Evolutionary conservation across 2,329 filamentous ascomycete species (phyloP).

Genomic region (Macrophomina tecta): DNA sequence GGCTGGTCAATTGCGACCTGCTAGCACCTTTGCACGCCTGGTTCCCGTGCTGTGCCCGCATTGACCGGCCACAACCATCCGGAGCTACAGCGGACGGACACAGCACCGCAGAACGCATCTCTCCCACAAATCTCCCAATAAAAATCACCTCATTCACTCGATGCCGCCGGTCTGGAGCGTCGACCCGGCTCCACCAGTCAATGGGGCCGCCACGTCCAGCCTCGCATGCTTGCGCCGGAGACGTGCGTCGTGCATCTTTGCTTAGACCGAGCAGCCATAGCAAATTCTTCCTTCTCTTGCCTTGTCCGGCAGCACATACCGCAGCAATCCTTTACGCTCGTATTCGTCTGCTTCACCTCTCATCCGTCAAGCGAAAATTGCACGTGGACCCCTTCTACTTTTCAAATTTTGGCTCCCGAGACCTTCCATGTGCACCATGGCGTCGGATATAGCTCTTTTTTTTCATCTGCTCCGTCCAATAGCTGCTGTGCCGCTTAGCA

Average conservation of each 20-base stretch:
- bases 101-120: neutral
- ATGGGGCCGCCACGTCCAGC: neutral
- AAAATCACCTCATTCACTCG: neutral
- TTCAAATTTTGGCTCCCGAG: neutral
- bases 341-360: neutral
- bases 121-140: neutral
- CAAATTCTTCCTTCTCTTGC: neutral
- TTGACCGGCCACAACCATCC: neutral
- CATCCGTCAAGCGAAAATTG: neutral
- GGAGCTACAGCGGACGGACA: neutral
- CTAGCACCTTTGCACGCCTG: neutral
- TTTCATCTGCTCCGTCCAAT: neutral
- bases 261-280: neutral
- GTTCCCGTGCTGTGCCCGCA: neutral
- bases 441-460: neutral
- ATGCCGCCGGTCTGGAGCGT: neutral
- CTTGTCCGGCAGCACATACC: neutral
- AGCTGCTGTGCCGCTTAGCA: slow-evolving; percentile 13
- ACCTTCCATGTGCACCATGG: neutral
- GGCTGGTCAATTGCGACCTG: neutral
- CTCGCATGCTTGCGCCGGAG: neutral
- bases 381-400: neutral
- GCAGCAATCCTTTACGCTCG: neutral
- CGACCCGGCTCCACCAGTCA: too few relatives aligned
- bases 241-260: neutral